These are phyloP conservation scores for Calonectria pteridis DNA, from an alignment of 2,329 filamentous ascomycete species.

Conservation along the genomic window DNA sequence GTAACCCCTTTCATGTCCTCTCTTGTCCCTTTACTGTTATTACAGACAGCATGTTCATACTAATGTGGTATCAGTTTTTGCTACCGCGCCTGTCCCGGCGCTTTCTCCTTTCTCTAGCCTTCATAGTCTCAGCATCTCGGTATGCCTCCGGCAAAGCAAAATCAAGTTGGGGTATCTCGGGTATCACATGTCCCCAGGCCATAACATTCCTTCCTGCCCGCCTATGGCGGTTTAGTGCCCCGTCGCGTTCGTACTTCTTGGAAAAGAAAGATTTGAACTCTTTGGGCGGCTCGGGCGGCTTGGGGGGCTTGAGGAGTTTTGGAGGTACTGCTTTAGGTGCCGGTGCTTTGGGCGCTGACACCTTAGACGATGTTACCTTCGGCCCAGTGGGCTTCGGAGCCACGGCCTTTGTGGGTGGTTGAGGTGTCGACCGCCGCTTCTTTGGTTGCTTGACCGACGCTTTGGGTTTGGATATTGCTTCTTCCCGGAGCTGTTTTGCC, in stretches of 20 bases:
- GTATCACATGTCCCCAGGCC: slow-evolving; percentile 86
- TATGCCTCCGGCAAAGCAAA: slow-evolving; percentile 81
- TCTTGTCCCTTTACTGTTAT: slow-evolving; percentile 25
- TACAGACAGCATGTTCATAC: slow-evolving; percentile 32
- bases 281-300: slow-evolving; percentile 57
- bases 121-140: slow-evolving; percentile 66
- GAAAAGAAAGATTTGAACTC: slow-evolving; percentile 90
- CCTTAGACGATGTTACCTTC: slow-evolving; percentile 31
- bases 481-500: slow-evolving; percentile 81
- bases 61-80: slow-evolving; percentile 48
- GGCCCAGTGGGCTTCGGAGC: slow-evolving; percentile 11
- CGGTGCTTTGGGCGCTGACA: slow-evolving; percentile 21
- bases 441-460: slow-evolving; percentile 53
- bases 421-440: slow-evolving; percentile 46
- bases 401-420: slow-evolving; percentile 33
- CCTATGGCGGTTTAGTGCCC: slow-evolving; percentile 79
- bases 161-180: slow-evolving; percentile 77
- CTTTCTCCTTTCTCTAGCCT: slow-evolving; percentile 72
- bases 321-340: slow-evolving; percentile 14
- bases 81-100: slow-evolving; percentile 70
- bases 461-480: slow-evolving; percentile 70
- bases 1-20: slow-evolving; percentile 2
- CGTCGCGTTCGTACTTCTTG: slow-evolving; percentile 83
- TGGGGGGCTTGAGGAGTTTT: slow-evolving; percentile 42
- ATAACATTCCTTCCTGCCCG: slow-evolving; percentile 77